Evolutionary conservation across 352 stramenopile species (phyloP).

Genomic region (Globisporangium nagaii): DNA sequence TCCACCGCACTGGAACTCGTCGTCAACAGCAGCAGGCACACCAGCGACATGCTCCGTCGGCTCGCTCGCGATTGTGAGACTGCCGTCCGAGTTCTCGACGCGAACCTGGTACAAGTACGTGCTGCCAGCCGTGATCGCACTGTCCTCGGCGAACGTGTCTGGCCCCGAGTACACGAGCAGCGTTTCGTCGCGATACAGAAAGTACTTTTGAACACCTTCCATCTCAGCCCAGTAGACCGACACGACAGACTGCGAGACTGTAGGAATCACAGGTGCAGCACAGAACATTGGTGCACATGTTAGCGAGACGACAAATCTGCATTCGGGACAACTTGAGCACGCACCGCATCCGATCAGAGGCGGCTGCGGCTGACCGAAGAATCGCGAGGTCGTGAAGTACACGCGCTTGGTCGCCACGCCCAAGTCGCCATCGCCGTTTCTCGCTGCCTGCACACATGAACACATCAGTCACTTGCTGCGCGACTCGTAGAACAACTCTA

Average conservation of each 20-base stretch:
- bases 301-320: not conserved
- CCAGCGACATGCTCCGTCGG: slow-evolving; percentile 14
- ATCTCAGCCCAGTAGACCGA: slow-evolving; percentile 29
- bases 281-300: too few species aligned
- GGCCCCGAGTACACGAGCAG: slow-evolving; percentile 18
- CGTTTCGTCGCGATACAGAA: slow-evolving; percentile 26
- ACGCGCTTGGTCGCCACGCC: slow-evolving; percentile 30
- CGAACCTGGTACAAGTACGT: slow-evolving; percentile 40
- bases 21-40: not conserved
- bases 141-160: slow-evolving; percentile 36
- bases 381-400: slow-evolving; percentile 32
- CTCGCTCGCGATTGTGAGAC: slow-evolving; percentile 23
- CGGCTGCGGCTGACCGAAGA: slow-evolving; percentile 28
- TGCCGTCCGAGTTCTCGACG: slow-evolving; percentile 16
- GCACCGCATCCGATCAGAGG: slow-evolving; percentile 48
- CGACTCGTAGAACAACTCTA: not conserved
- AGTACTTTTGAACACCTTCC: slow-evolving; percentile 22
- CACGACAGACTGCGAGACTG: slow-evolving; percentile 26
- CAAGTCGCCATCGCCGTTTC: slow-evolving; percentile 18
- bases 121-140: slow-evolving; percentile 9
- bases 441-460: slow-evolving; percentile 16
- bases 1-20: slow-evolving; percentile 24
- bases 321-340: slow-evolving; percentile 3
- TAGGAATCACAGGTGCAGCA: not conserved
- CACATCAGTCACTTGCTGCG: not conserved